Evolutionary conservation across 345 rosid genomes (phyloP), one percentile per base, ranked within the genome.

Genomic region (Lepidium didymum): DNA sequence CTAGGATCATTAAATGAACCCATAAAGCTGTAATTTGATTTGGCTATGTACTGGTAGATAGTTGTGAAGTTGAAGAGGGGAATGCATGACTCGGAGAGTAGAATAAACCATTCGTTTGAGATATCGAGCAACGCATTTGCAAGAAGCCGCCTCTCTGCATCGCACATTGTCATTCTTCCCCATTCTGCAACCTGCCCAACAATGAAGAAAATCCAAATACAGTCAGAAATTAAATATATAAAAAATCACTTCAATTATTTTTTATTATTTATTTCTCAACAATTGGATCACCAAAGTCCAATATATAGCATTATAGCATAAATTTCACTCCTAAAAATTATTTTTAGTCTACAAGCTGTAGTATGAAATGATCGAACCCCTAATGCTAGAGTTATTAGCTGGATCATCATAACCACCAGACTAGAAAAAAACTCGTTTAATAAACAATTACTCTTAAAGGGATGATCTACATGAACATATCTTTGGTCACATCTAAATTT

Each of bases 91-190:
- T 94, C 99, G 0, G 99, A 94, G 47, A 94, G 78, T 11, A 94
- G 99, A 61, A 94, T 46, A 73, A 94, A 94, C 86, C 88, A 65
- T 61, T 94, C 96, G 37, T 88, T 94, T 21, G 89, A 86, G 74
- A 88, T 75, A 72, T 94, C 99, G 9, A 94, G 97, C 68, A 94
- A 52, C 3, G 99, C 99, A 31, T 88, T 94, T 8, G 99, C 96
- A 5, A 94, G 78, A 57, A 94, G 97, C 63, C 97, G 79, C 70
- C 77, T 83, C 74, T 94, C 97, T 7, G 97, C 97, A 68, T 94
- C 96, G 27, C 97, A 90, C 87, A 94, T 89, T 58, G 88, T 82
- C 97, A 94, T 94, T 81, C 64, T 82, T 58, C 99, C 99, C 99
- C 99, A 94, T 73, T 91, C 96, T 38, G 96, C 73, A 34, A 81